Base-by-base conservation (phyloP, 2,329 filamentous ascomycete species). In the Nectriaceae sp. region DNA sequence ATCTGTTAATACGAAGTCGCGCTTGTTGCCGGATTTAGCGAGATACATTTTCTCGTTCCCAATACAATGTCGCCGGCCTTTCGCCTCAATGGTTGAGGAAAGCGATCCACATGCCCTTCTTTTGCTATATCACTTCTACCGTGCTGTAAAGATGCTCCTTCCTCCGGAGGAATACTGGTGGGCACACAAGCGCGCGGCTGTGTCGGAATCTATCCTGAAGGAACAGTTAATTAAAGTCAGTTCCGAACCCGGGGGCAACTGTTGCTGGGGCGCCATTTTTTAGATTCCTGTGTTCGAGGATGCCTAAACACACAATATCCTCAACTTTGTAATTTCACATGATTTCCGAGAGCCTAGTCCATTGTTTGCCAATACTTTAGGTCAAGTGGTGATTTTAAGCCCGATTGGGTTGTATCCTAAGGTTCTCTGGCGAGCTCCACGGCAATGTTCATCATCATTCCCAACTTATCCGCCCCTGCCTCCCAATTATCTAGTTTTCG, bases 401-500 rank as follows among this genome's bases (percentile, higher is more conserved):
- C n/a, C n/a, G n/a, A n/a, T n/a, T n/a, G n/a, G n/a, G n/a, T n/a
- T n/a, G 24, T 29, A 13, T 29, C 24, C 6, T 13, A 29, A 13
- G 24, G 6, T 29, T 29, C 24, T 29, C 24, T 29, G 13, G 24
- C 50, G 44, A 60, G 56, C 38, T 61, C 58, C n/a, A 49, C 48
- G 13, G 53, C 62, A 42, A 64, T 50, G 11, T 57, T 55, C 26
- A 64, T 11, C 49, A 65, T 54, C 0, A 50, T 44, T 0, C 50
- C 44, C 48, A 64, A 42, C 21, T 63, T 65, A 15, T 65, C 62
- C 10, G 44, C 44, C 2, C 62, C 62, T 11, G 54, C 52, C 11
- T 65, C 62, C 62, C 62, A 65, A 19, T 4, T 33, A 10, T 59
- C 47, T 11, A 64, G n/a, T 16, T 43, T 57, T 1, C 58, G 47